These are phyloP conservation scores for Heterobasidion annosum DNA, from an alignment of 1,284 basidiomycete species.

Conservation along the genomic window DNA sequence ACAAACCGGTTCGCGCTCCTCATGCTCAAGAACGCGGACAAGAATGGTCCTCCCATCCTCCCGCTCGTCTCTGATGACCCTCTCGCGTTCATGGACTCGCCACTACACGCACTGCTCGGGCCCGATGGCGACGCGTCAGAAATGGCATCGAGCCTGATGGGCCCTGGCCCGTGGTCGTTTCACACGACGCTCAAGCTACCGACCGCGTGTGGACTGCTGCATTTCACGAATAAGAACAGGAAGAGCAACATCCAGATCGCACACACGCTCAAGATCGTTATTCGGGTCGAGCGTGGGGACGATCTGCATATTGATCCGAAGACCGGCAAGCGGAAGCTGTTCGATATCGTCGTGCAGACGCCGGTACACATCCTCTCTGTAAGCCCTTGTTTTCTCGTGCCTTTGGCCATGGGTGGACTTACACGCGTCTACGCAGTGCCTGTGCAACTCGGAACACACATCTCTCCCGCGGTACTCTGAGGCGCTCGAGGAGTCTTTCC, in stretches of 20 bases:
- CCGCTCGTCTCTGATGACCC: slow-evolving; percentile 57
- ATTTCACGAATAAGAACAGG: slow-evolving; percentile 79
- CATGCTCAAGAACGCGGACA: slow-evolving; percentile 42
- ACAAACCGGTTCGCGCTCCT: slow-evolving; percentile 62
- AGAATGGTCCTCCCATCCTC: slow-evolving; percentile 43
- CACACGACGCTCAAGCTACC: slow-evolving; percentile 50
- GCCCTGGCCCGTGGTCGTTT: slow-evolving; percentile 69
- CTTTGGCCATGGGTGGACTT: not conserved
- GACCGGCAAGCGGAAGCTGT: slow-evolving; percentile 68
- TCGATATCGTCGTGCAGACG: slow-evolving; percentile 86
- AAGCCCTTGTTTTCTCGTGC: slow-evolving; percentile 22
- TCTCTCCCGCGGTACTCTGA: slow-evolving; percentile 64
- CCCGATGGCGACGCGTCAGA: slow-evolving; percentile 41
- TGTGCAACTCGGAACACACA: slow-evolving; percentile 72
- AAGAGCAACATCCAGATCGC: slow-evolving; percentile 73
- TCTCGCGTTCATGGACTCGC: slow-evolving; percentile 44
- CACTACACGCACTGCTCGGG: slow-evolving; percentile 33
- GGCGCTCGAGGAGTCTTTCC: slow-evolving; percentile 6
- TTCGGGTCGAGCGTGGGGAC: slow-evolving; percentile 81
- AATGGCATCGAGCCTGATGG: slow-evolving; percentile 54
- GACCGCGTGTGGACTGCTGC: slow-evolving; percentile 45
- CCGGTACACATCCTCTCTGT: slow-evolving; percentile 78
- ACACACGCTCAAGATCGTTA: slow-evolving; percentile 77
- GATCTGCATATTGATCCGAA: slow-evolving; percentile 55
- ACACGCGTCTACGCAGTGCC: slow-evolving; percentile 38